Percentiles rank a stretch among this genome's conserved stretches.
These are phyloP conservation scores for Gastroboletus turbinatus DNA, from an alignment of 1,284 basidiomycete genomes.

Conservation along the genomic window DNA sequence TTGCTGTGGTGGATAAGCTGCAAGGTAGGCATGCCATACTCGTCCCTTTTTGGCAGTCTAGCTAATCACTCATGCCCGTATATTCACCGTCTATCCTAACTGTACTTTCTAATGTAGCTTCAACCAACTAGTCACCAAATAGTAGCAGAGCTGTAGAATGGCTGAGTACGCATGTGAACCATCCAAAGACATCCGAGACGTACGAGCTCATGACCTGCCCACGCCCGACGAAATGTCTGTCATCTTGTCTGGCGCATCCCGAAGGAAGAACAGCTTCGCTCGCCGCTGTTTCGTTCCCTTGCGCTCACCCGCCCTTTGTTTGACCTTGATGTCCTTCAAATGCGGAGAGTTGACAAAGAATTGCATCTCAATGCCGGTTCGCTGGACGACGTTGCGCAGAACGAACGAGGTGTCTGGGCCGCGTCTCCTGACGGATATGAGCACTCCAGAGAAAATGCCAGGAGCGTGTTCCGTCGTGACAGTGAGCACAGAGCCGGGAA, in stretches of 20 bases:
- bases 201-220: slow-evolving; percentile 32
- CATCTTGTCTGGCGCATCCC: slow-evolving; percentile 81
- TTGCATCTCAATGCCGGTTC: slow-evolving; percentile 89
- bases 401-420: slow-evolving; percentile 83
- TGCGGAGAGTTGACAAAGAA: slow-evolving; percentile 84
- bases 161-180: slow-evolving; percentile 1
- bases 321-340: slow-evolving; percentile 81
- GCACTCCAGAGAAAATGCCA: slow-evolving; percentile 81
- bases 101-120: slow-evolving; percentile 5
- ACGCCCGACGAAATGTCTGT: slow-evolving; percentile 65
- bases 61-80: background rate
- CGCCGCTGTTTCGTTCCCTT: slow-evolving; percentile 57
- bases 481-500: slow-evolving; percentile 79
- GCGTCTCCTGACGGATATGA: slow-evolving; percentile 76
- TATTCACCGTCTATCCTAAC: slow-evolving; percentile 13
- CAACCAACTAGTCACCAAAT: background rate
- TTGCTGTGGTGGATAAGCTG: slow-evolving; percentile 16
- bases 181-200: slow-evolving; percentile 3
- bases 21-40: slow-evolving; percentile 5
- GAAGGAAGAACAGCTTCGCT: slow-evolving; percentile 77
- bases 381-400: slow-evolving; percentile 84
- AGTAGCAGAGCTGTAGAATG: slow-evolving; percentile 7
- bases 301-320: slow-evolving; percentile 57
- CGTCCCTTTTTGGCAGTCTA: slow-evolving; percentile 17
- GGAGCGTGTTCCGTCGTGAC: slow-evolving; percentile 73